Conservation (phyloP, 2,329 filamentous ascomycete genomes). For the Calonectria multiphialidica region DNA sequence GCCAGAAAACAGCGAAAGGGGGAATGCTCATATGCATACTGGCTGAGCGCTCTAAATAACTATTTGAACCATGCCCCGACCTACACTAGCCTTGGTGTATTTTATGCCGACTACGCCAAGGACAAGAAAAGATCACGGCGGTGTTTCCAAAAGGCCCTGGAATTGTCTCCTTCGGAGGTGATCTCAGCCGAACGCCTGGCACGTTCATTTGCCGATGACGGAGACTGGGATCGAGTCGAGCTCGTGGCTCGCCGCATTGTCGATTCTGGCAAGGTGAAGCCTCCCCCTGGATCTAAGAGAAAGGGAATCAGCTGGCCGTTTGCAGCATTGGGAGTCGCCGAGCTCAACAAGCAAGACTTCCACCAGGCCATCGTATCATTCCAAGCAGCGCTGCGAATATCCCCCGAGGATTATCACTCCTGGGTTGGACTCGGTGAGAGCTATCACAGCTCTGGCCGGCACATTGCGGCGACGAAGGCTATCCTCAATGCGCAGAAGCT, state of each 20-base stretch:
- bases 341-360: slow-evolving; percentile 94
- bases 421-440: slow-evolving; percentile 98
- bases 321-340: slow-evolving; percentile 91
- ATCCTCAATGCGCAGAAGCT: slow-evolving; percentile 87
- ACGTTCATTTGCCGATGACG: slow-evolving; percentile 85
- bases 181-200: slow-evolving; percentile 90
- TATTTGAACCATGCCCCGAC: slow-evolving; percentile 90
- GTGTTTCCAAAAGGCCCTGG: slow-evolving; percentile 96
- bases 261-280: slow-evolving; percentile 92
- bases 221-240: slow-evolving; percentile 97
- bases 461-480: slow-evolving; percentile 93
- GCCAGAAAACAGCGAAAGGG: slow-evolving; percentile 85
- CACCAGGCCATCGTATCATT: slow-evolving; percentile 91
- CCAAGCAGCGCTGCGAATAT: slow-evolving; percentile 86
- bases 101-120: slow-evolving; percentile 90
- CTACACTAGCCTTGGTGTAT: slow-evolving; percentile 91
- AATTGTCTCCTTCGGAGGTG: slow-evolving; percentile 88
- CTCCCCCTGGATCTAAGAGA: slow-evolving; percentile 91
- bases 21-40: slow-evolving; percentile 78
- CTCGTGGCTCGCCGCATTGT: slow-evolving; percentile 90
- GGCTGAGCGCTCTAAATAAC: slow-evolving; percentile 85
- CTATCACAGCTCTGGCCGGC: slow-evolving; percentile 93
- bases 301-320: slow-evolving; percentile 97
- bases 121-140: slow-evolving; percentile 89
- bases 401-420: slow-evolving; percentile 90